Base-by-base conservation (phyloP, 306 rosid genomes). In the Sindora glabra region DNA sequence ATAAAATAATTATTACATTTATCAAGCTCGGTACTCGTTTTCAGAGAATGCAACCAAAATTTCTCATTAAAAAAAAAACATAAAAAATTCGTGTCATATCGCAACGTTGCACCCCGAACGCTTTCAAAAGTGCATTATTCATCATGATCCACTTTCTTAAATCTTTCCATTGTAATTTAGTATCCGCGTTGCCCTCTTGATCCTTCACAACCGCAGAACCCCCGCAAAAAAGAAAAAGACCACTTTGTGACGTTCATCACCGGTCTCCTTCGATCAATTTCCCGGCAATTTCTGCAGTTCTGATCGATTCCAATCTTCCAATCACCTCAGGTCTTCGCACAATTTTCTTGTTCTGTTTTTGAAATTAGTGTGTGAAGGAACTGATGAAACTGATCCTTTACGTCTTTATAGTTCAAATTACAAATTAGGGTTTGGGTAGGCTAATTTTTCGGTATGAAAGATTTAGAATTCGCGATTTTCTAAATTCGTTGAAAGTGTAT, bases 151-250 rank as follows among this genome's bases (percentile, higher is more conserved):
- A 42, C 62, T 26, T 19, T 12, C 47, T 19, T 0, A n/a, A n/a
- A n/a, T 16, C 17, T 26, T 42, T 6, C 39, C 65, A 38, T 15
- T 25, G 5, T 24, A 5, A 8, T 5, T 4, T 5, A 25, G 6
- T 6, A 15, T 36, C 59, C 38, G 23, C 69, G 17, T 47, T 51
- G 81, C 14, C 86, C 76, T 83, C 77, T 78, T 24, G 56, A 17
- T 7, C 15, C 5, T 47, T 65, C n/a, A n/a, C n/a, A n/a, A n/a
- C n/a, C n/a, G n/a, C n/a, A n/a, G n/a, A n/a, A n/a, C n/a, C n/a
- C 39, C 26, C 15, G 38, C n/a, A 52, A 48, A 23, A 26, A 34
- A 15, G 19, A 19, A 23, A 57, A 64, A 75, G 69, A 29, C 9
- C 13, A 27, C n/a, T 51, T 41, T 39, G 30, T 8, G 33, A 33